Evolutionary conservation across 2,329 filamentous ascomycete genomes (phyloP), one percentile per base, ranked within the genome.

Genomic region (Calonectria hongkongensis): DNA sequence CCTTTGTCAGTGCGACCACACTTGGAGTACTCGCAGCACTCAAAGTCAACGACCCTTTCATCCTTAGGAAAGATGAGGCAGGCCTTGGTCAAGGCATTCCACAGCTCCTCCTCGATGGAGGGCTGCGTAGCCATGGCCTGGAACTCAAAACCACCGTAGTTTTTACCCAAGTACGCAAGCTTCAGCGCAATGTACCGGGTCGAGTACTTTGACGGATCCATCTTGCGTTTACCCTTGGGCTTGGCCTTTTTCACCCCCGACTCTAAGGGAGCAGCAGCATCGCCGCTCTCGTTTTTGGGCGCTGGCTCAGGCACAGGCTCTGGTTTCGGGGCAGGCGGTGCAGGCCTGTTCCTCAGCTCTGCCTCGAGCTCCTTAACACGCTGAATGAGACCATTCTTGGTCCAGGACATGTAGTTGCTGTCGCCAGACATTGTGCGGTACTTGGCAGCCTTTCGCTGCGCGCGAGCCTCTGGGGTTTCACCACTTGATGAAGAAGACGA

Each of bases 91-190:
- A 99, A 86, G 0, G 96, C 97, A 84, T 96, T 96, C 94, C 95
- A 99, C 62, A 99, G 83, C 84, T 96, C 94, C 84, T 98, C 95
- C 84, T 99, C 97, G 74, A 99, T 94, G 0, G 95, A 96, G 6
- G 96, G 92, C 74, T 94, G 83, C 4, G 91, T 86, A 73, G 94
- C 93, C 76, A 92, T 92, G 72, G 90, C 89, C 81, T 96, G 93
- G 84, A 96, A 94, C 86, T 99, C 97, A 83, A 95, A 97, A 1
- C 97, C 97, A 84, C 97, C 96, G 84, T 98, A 99, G 68, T 91
- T 90, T 82, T 95, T 94, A 58, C 97, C 97, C 43, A 98, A 86
- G 83, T 99, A 99, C 47, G 97, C 96, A 74, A 99, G 92, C 84
- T 98, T 98, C 72, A 99, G 87, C 9, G 96, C 97, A 75, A 99